These are phyloP conservation scores for Lactuca saligna DNA, from an alignment of 129 eudicot species.

Conservation along the genomic window DNA sequence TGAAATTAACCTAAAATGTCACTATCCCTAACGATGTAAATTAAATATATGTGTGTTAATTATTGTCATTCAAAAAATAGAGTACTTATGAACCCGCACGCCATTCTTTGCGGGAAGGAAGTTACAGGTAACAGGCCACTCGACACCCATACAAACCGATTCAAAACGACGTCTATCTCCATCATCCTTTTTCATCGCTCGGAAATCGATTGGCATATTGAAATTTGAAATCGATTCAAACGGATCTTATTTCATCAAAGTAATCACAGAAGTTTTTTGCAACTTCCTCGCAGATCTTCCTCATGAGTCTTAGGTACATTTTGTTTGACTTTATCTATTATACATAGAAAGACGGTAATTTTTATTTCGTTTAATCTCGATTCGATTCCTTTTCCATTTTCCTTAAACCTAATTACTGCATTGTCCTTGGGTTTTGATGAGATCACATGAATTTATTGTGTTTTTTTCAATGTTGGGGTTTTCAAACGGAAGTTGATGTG, in stretches of 20 bases:
- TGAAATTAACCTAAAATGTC: no score
- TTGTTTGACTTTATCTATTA: slow-evolving; percentile 8
- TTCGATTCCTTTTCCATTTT: not conserved
- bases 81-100: no score
- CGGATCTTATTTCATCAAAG: not conserved
- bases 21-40: no score
- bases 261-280: not conserved
- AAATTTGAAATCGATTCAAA: not conserved
- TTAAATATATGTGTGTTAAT: no score
- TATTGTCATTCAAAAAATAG: not conserved
- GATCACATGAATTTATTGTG: not conserved
- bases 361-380: not conserved
- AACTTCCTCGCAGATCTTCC: slow-evolving; percentile 13
- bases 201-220: slow-evolving; percentile 12
- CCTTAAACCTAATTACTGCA: no score
- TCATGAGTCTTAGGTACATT: slow-evolving; percentile 35
- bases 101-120: slow-evolving; percentile 12
- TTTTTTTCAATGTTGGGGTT: not conserved
- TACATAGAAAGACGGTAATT: not conserved
- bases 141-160: not conserved
- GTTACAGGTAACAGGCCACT: not conserved
- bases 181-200: not conserved
- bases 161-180: not conserved
- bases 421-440: slow-evolving; percentile 2
- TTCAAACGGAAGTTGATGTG: not conserved